These are phyloP conservation scores for Claviceps monticola DNA, from an alignment of 2,329 filamentous ascomycete species.

Conservation along the genomic window DNA sequence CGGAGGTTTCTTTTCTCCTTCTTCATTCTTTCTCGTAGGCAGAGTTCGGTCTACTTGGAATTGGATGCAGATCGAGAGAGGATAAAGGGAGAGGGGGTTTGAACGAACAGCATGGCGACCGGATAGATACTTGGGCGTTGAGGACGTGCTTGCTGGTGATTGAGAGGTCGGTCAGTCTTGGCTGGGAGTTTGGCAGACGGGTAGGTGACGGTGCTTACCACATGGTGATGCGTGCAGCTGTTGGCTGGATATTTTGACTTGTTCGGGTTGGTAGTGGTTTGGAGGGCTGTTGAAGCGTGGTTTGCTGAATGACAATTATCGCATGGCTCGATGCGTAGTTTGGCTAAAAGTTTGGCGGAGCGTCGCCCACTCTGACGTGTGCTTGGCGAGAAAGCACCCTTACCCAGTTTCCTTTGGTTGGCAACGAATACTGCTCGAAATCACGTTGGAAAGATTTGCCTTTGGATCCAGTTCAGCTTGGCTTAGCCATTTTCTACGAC, in stretches of 20 bases:
- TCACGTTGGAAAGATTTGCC: too few relatives aligned
- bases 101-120: slow-evolving; percentile 79
- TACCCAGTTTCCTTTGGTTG: too few relatives aligned
- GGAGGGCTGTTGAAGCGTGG: background rate
- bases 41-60: background rate
- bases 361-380: background rate
- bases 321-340: background rate
- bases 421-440: too few relatives aligned
- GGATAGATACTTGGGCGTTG: slow-evolving; percentile 93
- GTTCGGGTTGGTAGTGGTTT: background rate
- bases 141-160: slow-evolving; percentile 78
- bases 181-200: background rate
- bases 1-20: background rate
- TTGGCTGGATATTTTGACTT: background rate
- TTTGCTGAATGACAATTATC: background rate
- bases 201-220: slow-evolving; percentile 16
- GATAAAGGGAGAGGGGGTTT: background rate
- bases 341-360: background rate
- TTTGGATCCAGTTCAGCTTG: too few relatives aligned
- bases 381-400: too few relatives aligned
- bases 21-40: background rate
- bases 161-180: background rate
- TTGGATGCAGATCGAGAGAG: background rate
- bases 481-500: too few relatives aligned
- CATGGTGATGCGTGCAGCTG: slow-evolving; percentile 13